A percentile compares a stretch with the other conserved stretches of the same genome.
phyloP scores from a whole-genome alignment of 1,139 yeast species.

The Protomyces inouyei region DNA sequence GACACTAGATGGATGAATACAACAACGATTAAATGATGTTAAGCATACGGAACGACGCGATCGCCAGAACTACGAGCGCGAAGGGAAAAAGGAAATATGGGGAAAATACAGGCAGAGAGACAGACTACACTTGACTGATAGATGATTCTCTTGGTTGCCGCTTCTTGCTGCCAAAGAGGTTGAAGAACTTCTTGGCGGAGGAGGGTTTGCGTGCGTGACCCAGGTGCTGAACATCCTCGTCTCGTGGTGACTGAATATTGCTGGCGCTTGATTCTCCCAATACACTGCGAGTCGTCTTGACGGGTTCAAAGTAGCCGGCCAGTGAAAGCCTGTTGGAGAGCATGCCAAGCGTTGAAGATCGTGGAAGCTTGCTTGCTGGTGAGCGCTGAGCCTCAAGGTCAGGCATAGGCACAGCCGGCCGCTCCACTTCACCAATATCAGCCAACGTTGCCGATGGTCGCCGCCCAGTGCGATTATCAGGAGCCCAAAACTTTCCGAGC shows the following conservation, averaged over 20 bases:
- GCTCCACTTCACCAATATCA: background rate
- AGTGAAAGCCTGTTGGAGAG: background rate
- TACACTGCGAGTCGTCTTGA: background rate
- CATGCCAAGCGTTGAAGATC: background rate
- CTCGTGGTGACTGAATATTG: background rate
- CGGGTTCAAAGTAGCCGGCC: background rate
- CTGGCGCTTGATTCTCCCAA: background rate
- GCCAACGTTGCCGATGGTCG: background rate
- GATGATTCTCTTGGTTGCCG: background rate
- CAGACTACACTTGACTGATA: background rate
- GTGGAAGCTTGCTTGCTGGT: background rate
- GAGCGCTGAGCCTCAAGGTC: background rate
- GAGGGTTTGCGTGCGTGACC: background rate
- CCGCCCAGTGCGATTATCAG: background rate
- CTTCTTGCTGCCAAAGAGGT: background rate
- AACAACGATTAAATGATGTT: background rate
- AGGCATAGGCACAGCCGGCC: background rate
- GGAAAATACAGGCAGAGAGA: background rate
- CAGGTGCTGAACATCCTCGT: background rate
- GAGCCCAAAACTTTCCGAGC: background rate
- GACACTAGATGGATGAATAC: constrained; percentile 26
- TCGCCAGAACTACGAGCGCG: background rate
- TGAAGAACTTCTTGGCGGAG: background rate
- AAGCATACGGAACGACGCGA: background rate
- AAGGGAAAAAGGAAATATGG: background rate